Percentiles rank a stretch among this genome's conserved stretches.
phyloP scores from a whole-genome alignment of 352 stramenopile genomes.

The Pythium aquatile region DNA sequence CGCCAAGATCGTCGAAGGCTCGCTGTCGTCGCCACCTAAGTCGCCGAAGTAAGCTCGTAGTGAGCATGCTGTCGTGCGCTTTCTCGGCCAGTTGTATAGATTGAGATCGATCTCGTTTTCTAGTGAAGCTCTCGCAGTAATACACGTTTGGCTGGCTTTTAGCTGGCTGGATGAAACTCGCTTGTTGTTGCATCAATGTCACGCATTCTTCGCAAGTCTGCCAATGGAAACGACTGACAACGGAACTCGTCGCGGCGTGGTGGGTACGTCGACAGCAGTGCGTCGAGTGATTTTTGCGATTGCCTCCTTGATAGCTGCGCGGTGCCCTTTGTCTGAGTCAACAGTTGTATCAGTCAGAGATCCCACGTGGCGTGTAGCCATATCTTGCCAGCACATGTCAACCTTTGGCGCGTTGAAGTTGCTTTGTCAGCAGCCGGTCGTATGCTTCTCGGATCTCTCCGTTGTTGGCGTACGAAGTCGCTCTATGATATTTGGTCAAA shows the following conservation, averaged over 20 bases:
- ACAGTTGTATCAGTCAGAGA: background rate
- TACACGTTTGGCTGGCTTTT: slow-evolving; percentile 16
- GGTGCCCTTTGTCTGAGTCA: slow-evolving; percentile 15
- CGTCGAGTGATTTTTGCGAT: slow-evolving; percentile 9
- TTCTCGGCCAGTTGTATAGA: slow-evolving; percentile 27
- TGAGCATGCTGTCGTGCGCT: background rate
- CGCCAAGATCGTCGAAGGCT: slow-evolving; percentile 70
- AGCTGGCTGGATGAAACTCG: background rate
- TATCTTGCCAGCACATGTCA: background rate
- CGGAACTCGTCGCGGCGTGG: background rate
- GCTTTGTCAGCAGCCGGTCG: slow-evolving; percentile 17
- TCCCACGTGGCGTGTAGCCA: slow-evolving; percentile 23
- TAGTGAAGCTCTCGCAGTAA: slow-evolving; percentile 21
- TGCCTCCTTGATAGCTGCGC: slow-evolving; percentile 9
- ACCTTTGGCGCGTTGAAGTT: slow-evolving; percentile 30
- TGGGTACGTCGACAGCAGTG: background rate
- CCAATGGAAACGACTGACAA: slow-evolving; percentile 16
- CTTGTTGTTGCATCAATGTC: background rate
- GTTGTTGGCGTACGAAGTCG: background rate
- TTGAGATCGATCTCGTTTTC: slow-evolving; percentile 27
- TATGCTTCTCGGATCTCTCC: slow-evolving; percentile 2
- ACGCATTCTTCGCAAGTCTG: background rate
- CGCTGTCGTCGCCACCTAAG: slow-evolving; percentile 31
- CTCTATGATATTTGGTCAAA: slow-evolving; percentile 11
- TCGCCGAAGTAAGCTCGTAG: slow-evolving; percentile 12